phyloP scores from a whole-genome alignment of 1,139 yeast species.

The Meyerozyma elateridarum region DNA sequence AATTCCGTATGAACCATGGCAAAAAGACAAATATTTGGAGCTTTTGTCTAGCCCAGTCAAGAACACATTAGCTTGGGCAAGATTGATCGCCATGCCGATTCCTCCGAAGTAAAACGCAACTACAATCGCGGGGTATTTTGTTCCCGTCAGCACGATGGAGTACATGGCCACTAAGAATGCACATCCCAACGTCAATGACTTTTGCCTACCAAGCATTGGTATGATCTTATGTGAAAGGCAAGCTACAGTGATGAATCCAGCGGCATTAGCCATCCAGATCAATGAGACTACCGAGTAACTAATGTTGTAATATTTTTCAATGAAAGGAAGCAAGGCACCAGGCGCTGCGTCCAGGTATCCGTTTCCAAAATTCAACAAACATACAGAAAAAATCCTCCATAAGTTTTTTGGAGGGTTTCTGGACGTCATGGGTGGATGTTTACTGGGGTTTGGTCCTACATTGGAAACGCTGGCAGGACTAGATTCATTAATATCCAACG shows the following conservation, averaged over 20 bases:
- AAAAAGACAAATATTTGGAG: constrained; percentile 45
- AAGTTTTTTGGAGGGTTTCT: constrained; percentile 40
- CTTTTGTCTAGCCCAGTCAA: constrained; percentile 45
- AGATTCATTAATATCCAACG: no score
- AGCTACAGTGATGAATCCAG: constrained; percentile 42
- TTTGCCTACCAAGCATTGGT: constrained; percentile 4
- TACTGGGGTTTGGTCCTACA: not conserved
- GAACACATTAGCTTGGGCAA: constrained; percentile 57
- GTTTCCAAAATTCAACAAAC: constrained; percentile 32
- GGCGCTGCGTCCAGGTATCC: constrained; percentile 36
- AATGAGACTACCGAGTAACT: constrained; percentile 38
- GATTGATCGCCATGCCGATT: constrained; percentile 50
- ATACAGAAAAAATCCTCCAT: constrained; percentile 38
- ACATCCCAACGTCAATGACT: constrained; percentile 5
- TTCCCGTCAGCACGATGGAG: constrained; percentile 14
- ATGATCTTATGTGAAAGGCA: constrained; percentile 30
- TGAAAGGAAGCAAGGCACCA: constrained; percentile 43
- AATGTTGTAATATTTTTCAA: constrained; percentile 32
- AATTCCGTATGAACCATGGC: constrained; percentile 58
- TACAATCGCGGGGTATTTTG: constrained; percentile 38
- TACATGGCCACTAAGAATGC: constrained; percentile 1
- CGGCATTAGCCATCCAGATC: constrained; percentile 43
- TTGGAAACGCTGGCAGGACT: not conserved
- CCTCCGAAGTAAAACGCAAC: constrained; percentile 57
- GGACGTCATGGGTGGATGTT: constrained; percentile 18